A percentile compares a stretch with the other conserved stretches of the same genome.
Evolutionary conservation across 352 stramenopile genomes (phyloP).

Genomic region (Phytophthora niederhauseri): DNA sequence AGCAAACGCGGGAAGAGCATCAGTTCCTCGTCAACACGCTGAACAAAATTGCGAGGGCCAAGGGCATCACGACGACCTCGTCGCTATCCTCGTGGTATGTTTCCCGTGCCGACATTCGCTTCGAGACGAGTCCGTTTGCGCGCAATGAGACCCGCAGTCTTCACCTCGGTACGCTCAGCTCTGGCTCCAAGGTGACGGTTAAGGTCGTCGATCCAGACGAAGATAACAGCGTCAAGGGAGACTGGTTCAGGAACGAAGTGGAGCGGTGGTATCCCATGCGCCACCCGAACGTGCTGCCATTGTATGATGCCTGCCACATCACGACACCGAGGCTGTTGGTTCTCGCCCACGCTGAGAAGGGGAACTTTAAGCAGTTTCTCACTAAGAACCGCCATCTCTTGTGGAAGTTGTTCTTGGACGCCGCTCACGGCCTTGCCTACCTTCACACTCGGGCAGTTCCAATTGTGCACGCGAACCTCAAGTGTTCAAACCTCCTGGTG

Average conservation of each 20-base stretch:
- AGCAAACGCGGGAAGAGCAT: no score
- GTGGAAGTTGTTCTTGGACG: conserved; percentile 41
- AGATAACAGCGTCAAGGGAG: not conserved
- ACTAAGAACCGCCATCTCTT: conserved; percentile 23
- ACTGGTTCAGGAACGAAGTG: not conserved
- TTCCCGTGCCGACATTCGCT: not conserved
- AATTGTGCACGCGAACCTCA: conserved; percentile 14
- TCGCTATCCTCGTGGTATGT: not conserved
- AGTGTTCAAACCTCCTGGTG: conserved; percentile 45
- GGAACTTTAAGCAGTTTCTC: conserved; percentile 31
- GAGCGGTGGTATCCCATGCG: not conserved
- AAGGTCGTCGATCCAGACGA: not conserved
- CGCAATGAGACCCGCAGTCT: not conserved
- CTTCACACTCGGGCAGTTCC: conserved; percentile 30
- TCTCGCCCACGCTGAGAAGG: not conserved
- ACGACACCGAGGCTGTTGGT: not conserved
- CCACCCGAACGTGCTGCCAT: not conserved
- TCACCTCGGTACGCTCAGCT: not conserved
- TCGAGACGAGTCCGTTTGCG: not conserved
- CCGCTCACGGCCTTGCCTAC: conserved; percentile 36
- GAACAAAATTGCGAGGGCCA: not conserved
- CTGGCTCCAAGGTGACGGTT: not conserved
- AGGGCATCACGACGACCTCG: not conserved
- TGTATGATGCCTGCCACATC: not conserved
- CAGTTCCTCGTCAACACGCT: no score